Conservation (phyloP, 2,329 filamentous ascomycete species). For the Cladosporium sp. region DNA sequence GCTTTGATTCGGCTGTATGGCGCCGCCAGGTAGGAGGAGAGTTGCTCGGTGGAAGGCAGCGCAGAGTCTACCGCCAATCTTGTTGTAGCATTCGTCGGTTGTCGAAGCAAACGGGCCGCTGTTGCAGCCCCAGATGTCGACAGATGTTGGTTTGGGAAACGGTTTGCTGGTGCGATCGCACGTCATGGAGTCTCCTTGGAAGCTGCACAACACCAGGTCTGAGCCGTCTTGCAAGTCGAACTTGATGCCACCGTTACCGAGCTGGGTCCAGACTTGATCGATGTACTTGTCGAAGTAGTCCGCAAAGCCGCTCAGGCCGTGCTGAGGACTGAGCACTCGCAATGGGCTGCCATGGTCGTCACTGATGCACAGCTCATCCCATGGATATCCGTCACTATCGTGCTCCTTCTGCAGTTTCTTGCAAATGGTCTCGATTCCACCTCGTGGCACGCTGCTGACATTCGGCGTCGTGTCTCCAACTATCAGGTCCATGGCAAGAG, state of each 20-base stretch:
- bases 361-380: slow-evolving; percentile 54
- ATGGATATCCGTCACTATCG: slow-evolving; percentile 49
- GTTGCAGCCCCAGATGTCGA: slow-evolving; percentile 64
- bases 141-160: slow-evolving; percentile 54
- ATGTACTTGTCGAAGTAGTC: slow-evolving; percentile 49
- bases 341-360: slow-evolving; percentile 28
- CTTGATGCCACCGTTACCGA: slow-evolving; percentile 41
- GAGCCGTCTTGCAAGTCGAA: slow-evolving; percentile 60
- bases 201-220: slow-evolving; percentile 48
- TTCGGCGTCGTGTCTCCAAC: slow-evolving; percentile 37
- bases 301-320: slow-evolving; percentile 39
- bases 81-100: slow-evolving; percentile 41
- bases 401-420: slow-evolving; percentile 50
- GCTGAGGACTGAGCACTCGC: slow-evolving; percentile 34
- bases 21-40: slow-evolving; percentile 49
- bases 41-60: slow-evolving; percentile 74
- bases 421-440: slow-evolving; percentile 53
- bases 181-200: slow-evolving; percentile 40
- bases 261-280: slow-evolving; percentile 48
- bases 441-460: slow-evolving; percentile 53
- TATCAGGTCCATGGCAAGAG: slow-evolving; percentile 45
- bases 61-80: slow-evolving; percentile 67
- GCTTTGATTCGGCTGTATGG: slow-evolving; percentile 41
- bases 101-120: slow-evolving; percentile 47
- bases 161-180: slow-evolving; percentile 34